phyloP scores from a whole-genome alignment of 164 flowering plant genomes.

The Cinnamomum micranthum region DNA sequence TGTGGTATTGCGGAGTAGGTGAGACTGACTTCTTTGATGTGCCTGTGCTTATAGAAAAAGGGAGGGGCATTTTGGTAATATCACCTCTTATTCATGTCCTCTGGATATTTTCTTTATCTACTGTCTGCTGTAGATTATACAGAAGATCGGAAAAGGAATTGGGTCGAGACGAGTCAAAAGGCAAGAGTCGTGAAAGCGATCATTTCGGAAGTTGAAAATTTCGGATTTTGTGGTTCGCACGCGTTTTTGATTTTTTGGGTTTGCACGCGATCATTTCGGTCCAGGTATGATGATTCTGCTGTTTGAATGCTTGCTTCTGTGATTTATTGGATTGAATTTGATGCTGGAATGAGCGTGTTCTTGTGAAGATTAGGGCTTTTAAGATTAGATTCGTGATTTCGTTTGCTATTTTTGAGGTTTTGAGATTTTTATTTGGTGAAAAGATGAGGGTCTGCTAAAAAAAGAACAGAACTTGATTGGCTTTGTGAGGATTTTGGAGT shows the following conservation, averaged over 20 bases:
- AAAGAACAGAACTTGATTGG: neutral
- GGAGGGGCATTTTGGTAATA: too few species aligned
- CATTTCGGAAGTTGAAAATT: neutral
- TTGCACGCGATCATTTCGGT: neutral
- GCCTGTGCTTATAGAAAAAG: too few species aligned
- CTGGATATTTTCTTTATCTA: too few species aligned
- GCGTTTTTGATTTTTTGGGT: neutral
- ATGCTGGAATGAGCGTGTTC: neutral
- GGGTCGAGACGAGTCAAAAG: neutral
- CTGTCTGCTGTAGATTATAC: neutral
- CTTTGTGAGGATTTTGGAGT: neutral
- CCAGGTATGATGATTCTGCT: neutral
- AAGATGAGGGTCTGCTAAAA: neutral
- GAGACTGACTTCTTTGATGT: too few species aligned
- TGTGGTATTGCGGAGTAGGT: too few species aligned
- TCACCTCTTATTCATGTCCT: too few species aligned
- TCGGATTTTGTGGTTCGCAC: neutral
- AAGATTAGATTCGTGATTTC: neutral
- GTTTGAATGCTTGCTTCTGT: neutral
- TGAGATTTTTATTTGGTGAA: neutral
- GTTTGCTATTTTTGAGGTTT: neutral
- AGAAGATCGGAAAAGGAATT: neutral
- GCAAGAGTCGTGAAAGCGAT: neutral
- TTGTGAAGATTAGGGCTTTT: neutral
- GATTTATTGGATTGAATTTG: neutral